Base-by-base conservation (phyloP, 1,139 yeast species). In the Sugiyamaella pinicola region DNA sequence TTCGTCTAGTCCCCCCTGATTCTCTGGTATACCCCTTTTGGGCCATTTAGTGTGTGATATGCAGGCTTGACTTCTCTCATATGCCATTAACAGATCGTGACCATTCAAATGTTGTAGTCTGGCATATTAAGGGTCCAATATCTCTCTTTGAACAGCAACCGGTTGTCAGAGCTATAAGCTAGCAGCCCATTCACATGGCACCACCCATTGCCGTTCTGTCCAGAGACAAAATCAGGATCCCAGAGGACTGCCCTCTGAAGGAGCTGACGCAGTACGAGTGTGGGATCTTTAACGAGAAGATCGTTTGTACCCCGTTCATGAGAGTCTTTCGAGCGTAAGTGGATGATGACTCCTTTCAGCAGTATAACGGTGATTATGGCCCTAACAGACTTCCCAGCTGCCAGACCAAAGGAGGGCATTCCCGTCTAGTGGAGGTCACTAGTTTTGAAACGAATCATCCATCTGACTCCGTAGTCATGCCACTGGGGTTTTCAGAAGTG, bases 391-490 rank as follows among this genome's bases (percentile, higher is more conserved):
- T 29, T 9, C 17, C 28, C 33, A 46, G 42, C 26, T 45, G 46
- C 41, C 22, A n/a, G 19, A 28, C 33, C 22, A 39, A 41, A 15
- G 52, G 44, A 2, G 52, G 44, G 1, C 63, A 66, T 42, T 74
- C 78, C 77, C 60, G 71, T 39, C 73, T 77, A 54, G 74, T 77
- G 12, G 83, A 79, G 58, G 61, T 75, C n/a, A 79, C 82, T 0
- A 65, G 71, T 47, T 57, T 56, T 10, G 54, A 59, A 17, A 74
- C 81, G 10, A 78, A 78, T 60, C 63, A 63, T 3, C 67, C 66
- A 52, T 59, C 67, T 24, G 66, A 61, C 28, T 37, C 49, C 8
- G 21, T 38, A n/a, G 38, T 37, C 10, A 19, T 44, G 29, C 64
- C 64, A 15, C 61, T 62, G 17, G 59, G 66, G 3, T 60, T 61